These are phyloP conservation scores for Curvularia lunata DNA, from an alignment of 2,329 filamentous ascomycete genomes.

Conservation along the genomic window DNA sequence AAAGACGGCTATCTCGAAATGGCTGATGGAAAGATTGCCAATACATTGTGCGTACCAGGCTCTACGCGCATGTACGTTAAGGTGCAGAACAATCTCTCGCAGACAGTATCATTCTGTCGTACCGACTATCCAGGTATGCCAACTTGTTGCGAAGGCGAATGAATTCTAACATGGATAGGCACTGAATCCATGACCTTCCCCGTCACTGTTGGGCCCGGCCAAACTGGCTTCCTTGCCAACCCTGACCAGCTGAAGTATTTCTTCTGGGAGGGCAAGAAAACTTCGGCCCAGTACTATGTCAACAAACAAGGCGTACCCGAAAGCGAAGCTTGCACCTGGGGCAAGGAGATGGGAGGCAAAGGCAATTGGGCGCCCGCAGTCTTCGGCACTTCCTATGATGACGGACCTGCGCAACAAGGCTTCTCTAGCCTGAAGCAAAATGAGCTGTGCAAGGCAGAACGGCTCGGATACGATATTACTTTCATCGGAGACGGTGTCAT, in stretches of 20 bases:
- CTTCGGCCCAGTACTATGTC: constrained; percentile 95
- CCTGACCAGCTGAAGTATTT: constrained; percentile 77
- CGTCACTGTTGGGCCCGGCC: constrained; percentile 66
- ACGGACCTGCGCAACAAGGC: constrained; percentile 56
- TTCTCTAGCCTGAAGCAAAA: constrained; percentile 89
- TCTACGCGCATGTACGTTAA: constrained; percentile 67
- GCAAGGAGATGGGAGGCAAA: constrained; percentile 61
- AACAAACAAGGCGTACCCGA: constrained; percentile 77
- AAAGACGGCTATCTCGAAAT: constrained; percentile 80
- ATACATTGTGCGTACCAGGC: constrained; percentile 77
- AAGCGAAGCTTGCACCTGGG: constrained; percentile 79
- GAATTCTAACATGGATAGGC: constrained; percentile 47
- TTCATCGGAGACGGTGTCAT: constrained; percentile 70
- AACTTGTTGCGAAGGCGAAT: no score
- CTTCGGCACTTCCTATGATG: constrained; percentile 76
- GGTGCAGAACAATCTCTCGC: constrained; percentile 74
- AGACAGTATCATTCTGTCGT: constrained; percentile 79
- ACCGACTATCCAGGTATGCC: constrained; percentile 87
- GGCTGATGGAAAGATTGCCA: constrained; percentile 57
- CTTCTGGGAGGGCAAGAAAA: constrained; percentile 73
- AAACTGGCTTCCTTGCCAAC: constrained; percentile 71
- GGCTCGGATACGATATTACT: constrained; percentile 79
- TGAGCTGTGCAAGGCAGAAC: constrained; percentile 69
- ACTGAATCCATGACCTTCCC: constrained; percentile 88
- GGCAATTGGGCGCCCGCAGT: constrained; percentile 91